Evolutionary conservation across 2,329 filamentous ascomycete genomes (phyloP), one percentile per base, ranked within the genome.

Genomic region (Pseudogymnoascus sp.): DNA sequence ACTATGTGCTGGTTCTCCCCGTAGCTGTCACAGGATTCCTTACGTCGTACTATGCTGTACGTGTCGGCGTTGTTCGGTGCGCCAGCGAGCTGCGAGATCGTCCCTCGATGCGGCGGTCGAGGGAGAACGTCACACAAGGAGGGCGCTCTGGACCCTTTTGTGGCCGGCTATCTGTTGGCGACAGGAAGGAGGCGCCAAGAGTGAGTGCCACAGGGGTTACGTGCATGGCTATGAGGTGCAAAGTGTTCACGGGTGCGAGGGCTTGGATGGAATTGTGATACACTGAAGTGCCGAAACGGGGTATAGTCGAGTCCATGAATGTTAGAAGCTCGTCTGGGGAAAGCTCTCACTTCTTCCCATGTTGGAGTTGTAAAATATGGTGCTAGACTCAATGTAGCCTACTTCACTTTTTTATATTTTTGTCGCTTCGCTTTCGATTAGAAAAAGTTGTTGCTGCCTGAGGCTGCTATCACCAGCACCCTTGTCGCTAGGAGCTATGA

Each of bases 401-500:
- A 43, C 39, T 23, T 14, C 16, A 41, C 8, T 43, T 43, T 43
- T 43, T 23, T 19, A 19, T 23, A 12, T 43, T 23, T 23, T 43
- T 23, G 41, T 45, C 39, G 39, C 39, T 12, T 43, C 8, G 2
- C 19, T 19, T 19, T 19, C 19, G 19, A 19, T 19, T 19, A 19
- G 14, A 43, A 26, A 26, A 45, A 26, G 2, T 14, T 26, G 6
- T 45, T 14, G 11, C 5, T 45, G 41, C 41, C 41, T 45, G 41
- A 45, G 41, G 41, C 41, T 45, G 41, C 41, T 45, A 45, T 45
- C 41, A 45, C 41, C 21, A 45, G 26, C 41, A 45, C 41, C 41
- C 41, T 45, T 45, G 41, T 45, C 41, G 52, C 52, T 33, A 58
- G 52, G 38, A 60, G 59, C 59, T 60, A 60, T 60, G 59, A 39